Evolutionary conservation across 768 basidiomycete species (phyloP).

Genomic region (Rhizopogon rudus): DNA sequence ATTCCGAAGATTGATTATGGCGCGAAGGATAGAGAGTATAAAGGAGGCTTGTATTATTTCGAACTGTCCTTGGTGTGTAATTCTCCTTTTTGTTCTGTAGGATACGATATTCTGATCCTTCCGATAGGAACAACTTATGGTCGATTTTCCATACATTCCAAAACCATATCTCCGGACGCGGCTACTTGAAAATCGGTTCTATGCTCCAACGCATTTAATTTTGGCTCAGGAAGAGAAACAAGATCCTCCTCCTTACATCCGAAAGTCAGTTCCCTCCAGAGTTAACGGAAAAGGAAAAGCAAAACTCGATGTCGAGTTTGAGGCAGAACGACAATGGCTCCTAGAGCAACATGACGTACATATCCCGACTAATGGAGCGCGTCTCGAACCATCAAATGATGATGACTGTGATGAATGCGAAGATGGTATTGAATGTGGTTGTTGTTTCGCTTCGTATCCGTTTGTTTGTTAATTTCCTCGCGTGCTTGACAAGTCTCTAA

Average conservation of each 20-base stretch:
- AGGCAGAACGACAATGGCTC: constrained; percentile 44
- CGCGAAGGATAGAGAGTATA: constrained; percentile 37
- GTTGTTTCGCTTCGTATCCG: constrained; percentile 71
- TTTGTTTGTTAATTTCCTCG: constrained; percentile 42
- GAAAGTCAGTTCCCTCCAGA: constrained; percentile 29
- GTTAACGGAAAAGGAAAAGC: constrained; percentile 38
- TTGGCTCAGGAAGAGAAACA: constrained; percentile 35
- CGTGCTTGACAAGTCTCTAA: background rate
- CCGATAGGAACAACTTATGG: constrained; percentile 45
- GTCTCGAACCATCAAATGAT: constrained; percentile 29
- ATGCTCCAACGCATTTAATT: constrained; percentile 60
- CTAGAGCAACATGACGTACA: constrained; percentile 9
- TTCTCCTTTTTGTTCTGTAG: background rate
- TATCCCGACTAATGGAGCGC: constrained; percentile 20
- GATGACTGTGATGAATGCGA: constrained; percentile 44
- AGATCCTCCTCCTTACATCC: constrained; percentile 30
- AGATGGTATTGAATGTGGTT: constrained; percentile 79
- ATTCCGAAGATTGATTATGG: constrained; percentile 53
- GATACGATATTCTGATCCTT: background rate
- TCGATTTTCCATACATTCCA: constrained; percentile 55
- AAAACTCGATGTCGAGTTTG: constrained; percentile 41
- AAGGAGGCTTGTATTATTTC: constrained; percentile 42
- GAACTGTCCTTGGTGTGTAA: constrained; percentile 45
- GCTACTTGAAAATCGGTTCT: constrained; percentile 40
- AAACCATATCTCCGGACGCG: constrained; percentile 46